phyloP scores from a whole-genome alignment of 2,329 filamentous ascomycete genomes.

The Fusarium continuum region DNA sequence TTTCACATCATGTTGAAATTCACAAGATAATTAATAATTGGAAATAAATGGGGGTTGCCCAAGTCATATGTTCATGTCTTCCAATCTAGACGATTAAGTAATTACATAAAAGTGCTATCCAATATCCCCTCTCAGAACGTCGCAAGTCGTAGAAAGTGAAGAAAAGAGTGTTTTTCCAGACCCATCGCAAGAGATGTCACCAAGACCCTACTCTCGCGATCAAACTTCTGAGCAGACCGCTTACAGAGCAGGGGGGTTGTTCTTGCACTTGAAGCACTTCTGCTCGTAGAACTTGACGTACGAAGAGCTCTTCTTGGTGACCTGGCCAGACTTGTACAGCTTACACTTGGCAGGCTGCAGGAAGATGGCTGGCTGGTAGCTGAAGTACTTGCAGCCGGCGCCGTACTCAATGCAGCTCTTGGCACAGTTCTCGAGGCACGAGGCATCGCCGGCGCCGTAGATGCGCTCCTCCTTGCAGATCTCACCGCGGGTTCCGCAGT shows the following conservation, averaged over 20 bases:
- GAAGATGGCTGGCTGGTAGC: conserved; percentile 3
- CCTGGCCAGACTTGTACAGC: conserved; percentile 20
- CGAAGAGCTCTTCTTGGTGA: background rate
- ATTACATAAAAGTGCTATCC: conserved; percentile 31
- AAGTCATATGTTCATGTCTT: conserved; percentile 30
- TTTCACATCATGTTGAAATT: too few species aligned
- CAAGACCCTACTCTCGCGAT: background rate
- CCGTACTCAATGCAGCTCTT: conserved; percentile 31
- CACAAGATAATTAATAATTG: too few species aligned
- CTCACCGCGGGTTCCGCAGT: conserved; percentile 15
- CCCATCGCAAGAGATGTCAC: background rate
- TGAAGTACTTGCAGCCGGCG: conserved; percentile 21
- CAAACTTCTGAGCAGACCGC: background rate
- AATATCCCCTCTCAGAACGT: conserved; percentile 6
- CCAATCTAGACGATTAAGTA: conserved; percentile 14
- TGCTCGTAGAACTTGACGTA: conserved; percentile 29
- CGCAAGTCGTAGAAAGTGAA: conserved; percentile 21
- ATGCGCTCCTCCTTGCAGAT: conserved; percentile 20
- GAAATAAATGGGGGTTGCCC: too few species aligned
- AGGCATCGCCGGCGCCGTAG: background rate
- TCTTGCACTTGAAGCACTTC: conserved; percentile 24
- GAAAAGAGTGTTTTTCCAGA: background rate
- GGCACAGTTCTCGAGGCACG: conserved; percentile 28
- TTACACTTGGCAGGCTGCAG: conserved; percentile 17
- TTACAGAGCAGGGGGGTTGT: background rate